These are phyloP conservation scores for Solanum lignicaule DNA, from an alignment of 257 asterid genomes.

Conservation along the genomic window DNA sequence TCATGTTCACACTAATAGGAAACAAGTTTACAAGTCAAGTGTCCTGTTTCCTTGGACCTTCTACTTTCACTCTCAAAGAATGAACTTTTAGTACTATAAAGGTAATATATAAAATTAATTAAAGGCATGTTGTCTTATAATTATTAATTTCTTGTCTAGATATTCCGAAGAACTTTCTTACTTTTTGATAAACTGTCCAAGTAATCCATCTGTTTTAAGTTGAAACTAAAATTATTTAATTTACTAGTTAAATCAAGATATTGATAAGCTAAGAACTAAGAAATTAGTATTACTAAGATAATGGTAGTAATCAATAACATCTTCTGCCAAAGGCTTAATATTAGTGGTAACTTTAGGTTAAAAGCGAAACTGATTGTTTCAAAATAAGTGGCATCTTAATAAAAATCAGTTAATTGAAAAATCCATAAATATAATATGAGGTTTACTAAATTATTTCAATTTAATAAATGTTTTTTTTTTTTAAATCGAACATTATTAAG, in stretches of 20 bases:
- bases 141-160: too few relatives aligned
- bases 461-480: too few relatives aligned
- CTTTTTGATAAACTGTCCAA: too few relatives aligned
- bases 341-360: neutral
- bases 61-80: neutral
- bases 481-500: too few relatives aligned
- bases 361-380: neutral
- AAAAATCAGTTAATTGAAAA: too few relatives aligned
- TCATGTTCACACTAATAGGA: neutral
- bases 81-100: neutral
- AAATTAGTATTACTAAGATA: neutral
- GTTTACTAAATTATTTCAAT: too few relatives aligned
- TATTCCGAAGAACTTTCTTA: too few relatives aligned
- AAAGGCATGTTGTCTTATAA: too few relatives aligned
- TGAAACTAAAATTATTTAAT: neutral
- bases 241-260: neutral
- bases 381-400: too few relatives aligned
- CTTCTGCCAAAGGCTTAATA: neutral
- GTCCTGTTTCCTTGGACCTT: neutral
- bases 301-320: neutral
- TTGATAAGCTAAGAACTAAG: neutral
- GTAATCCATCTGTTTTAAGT: neutral
- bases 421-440: too few relatives aligned
- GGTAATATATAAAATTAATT: too few relatives aligned
- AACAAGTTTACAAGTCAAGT: neutral